Conservation (phyloP, 805 yeast genomes). For the Starmera pachycereana region DNA sequence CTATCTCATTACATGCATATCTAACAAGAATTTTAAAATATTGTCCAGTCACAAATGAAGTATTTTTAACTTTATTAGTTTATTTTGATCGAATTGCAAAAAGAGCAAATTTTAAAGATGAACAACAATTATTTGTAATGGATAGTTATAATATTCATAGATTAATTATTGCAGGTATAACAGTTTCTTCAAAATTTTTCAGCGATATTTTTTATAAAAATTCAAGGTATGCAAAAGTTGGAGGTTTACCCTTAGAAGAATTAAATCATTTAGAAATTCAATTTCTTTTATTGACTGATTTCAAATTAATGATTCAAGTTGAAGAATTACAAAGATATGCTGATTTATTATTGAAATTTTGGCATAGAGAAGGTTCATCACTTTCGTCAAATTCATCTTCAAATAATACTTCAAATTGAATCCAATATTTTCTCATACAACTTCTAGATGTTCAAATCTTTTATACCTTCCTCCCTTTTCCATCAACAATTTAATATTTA, state of each 20-base stretch:
- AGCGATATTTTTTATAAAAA: conserved; percentile 92
- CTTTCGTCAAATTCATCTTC: too few species aligned
- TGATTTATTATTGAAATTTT: conserved; percentile 72
- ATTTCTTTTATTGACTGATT: conserved; percentile 74
- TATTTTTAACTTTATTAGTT: conserved; percentile 78
- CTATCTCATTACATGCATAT: conserved; percentile 86
- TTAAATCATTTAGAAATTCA: conserved; percentile 87
- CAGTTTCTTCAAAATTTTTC: conserved; percentile 91
- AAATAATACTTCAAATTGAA: too few species aligned
- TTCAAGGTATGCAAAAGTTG: conserved; percentile 89
- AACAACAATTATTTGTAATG: conserved; percentile 75
- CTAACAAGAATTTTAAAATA: conserved; percentile 84
- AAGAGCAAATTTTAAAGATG: conserved; percentile 49
- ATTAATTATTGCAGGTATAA: conserved; percentile 85
- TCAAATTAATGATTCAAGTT: conserved; percentile 74
- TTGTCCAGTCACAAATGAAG: conserved; percentile 98
- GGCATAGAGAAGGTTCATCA: conserved; percentile 47
- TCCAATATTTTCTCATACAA: too few species aligned
- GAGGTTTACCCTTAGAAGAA: conserved; percentile 90
- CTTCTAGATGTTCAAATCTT: too few species aligned
- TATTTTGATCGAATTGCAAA: conserved; percentile 92
- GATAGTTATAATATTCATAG: conserved; percentile 94
- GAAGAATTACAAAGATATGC: conserved; percentile 91
- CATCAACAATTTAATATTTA: too few species aligned
- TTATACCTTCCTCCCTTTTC: too few species aligned